Percentiles rank a stretch among this genome's conserved stretches.
These are phyloP conservation scores for Rhododendron mucronatum DNA, from an alignment of 148 eudicot species.

Conservation along the genomic window DNA sequence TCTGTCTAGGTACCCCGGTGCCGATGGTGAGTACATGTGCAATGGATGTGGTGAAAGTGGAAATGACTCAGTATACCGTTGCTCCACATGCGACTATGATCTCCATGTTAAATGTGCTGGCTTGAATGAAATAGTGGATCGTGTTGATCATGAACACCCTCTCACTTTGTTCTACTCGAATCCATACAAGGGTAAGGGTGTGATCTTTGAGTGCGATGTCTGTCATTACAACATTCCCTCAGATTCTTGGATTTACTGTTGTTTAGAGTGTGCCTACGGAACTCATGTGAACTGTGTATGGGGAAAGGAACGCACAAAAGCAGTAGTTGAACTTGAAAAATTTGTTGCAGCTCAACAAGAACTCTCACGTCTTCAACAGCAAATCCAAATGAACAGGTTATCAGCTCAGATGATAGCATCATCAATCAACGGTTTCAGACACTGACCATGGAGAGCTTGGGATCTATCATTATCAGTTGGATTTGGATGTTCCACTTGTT, in stretches of 20 bases:
- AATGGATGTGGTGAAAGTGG: constrained; percentile 29
- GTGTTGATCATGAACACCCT: constrained; percentile 20
- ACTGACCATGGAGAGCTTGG: not conserved
- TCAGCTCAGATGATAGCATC: not conserved
- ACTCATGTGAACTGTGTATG: constrained; percentile 16
- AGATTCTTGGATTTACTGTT: constrained; percentile 12
- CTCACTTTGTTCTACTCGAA: constrained; percentile 12
- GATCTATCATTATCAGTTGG: not conserved
- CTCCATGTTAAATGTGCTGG: constrained; percentile 26
- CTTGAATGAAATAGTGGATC: constrained; percentile 14
- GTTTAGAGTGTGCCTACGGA: constrained; percentile 10
- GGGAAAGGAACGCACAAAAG: not conserved
- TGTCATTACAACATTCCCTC: not conserved
- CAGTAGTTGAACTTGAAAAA: not conserved
- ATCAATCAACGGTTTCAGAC: not conserved
- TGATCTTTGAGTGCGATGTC: constrained; percentile 13
- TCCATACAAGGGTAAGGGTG: constrained; percentile 1
- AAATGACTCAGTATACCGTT: constrained; percentile 21
- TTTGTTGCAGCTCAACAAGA: not conserved
- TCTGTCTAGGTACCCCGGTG: constrained; percentile 14
- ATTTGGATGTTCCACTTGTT: not conserved
- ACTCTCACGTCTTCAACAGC: not conserved
- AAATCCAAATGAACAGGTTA: not conserved
- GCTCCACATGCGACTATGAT: constrained; percentile 31
- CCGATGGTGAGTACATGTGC: constrained; percentile 24